Base-by-base conservation (phyloP, 495 filamentous ascomycete species). In the Polyplosphaeria fusca region DNA sequence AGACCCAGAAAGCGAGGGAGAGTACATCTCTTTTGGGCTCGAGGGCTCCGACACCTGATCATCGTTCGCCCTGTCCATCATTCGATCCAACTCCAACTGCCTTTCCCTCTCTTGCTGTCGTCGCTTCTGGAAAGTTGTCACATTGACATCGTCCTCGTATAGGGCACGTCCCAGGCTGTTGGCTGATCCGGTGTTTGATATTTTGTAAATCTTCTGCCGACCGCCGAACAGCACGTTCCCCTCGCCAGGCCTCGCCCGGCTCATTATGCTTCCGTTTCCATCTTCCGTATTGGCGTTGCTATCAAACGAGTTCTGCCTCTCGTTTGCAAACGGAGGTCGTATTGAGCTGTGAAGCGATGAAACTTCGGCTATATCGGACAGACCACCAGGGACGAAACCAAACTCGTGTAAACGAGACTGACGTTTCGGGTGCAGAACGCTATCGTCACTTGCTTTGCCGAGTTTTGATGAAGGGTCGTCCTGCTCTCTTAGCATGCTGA, bases 211-310 rank as follows among this genome's bases (percentile, higher is more conserved):
- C 71, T 97, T 98, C 66, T 98, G 93, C 25, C 93, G 82, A 9
- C 94, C 93, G 48, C 93, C 93, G 74, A 98, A 98, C 56, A 98
- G 68, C 63, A 89, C 88, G 72, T 97, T 98, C 18, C 91, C 89
- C 71, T 97, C 93, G 1, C 80, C 84, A 9, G 88, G 88, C 63
- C 91, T 85, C n/a, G 82, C 74, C 35, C 93, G 79, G 67, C 77
- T 86, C 86, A 97, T 91, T 13, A 96, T 80, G 66, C 89, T 88
- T 0, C 79, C 85, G 26, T 82, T 79, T 56, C 93, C 89, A 60
- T 95, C 90, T 3, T 19, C 39, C 5, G 39, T 13, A 35, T 85
- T 87, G 20, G 74, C 78, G 57, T 85, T 84, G 19, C 74, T 75
- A 41, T 82, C 81, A 28, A 73, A 79, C 0, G 82, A 85, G 16